Base-by-base conservation (phyloP, 1,284 basidiomycete species). In the Ganoderma leucocontextum region DNA sequence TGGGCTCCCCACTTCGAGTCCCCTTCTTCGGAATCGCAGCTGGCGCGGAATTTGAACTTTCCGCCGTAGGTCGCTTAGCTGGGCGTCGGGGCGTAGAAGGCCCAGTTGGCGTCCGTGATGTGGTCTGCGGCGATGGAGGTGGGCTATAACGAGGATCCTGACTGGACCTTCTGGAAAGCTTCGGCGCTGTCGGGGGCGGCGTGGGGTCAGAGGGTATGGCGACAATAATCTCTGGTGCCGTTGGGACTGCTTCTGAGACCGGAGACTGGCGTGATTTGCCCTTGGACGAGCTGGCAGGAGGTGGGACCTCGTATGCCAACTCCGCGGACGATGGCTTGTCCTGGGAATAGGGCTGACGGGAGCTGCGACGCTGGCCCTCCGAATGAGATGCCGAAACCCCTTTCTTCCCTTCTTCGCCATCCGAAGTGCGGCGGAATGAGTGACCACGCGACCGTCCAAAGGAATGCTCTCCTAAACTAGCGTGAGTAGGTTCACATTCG, bases 1-100 rank as follows among this genome's bases (percentile, higher is more conserved):
- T 87, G 44, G 85, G 83, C 22, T 77, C 78, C 19, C 67, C 66
- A 19, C 69, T 69, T 33, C 70, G 71, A 49, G 75, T 73, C 15
- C 71, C 73, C 49, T 77, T 79, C 75, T 79, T 78, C 36, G 73
- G 67, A 39, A 66, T 63, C 13, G 67, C 63, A 55, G 68, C 69
- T 39, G 74, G 70, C 25, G 74, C 70, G 9, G 74, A 70, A 10
- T 62, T 53, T 17, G 63, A 25, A 17, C 60, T 63, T 33, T 76
- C 75, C n/a, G 70, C 38, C 2, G 65, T 67, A 12, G 75, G 72
- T 29, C 74, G 69, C 47, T 71, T 68, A 29, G 65, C 44, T 38
- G 73, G 41, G 25, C 70, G 71, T n/a, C 66, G 65, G 10, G 62
- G 41, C 22, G 36, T 8, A 9, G 61, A 33, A 17, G 65, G 17